These are phyloP conservation scores for Fraxinus baroniana DNA, from an alignment of 305 asterid species.

Conservation along the genomic window DNA sequence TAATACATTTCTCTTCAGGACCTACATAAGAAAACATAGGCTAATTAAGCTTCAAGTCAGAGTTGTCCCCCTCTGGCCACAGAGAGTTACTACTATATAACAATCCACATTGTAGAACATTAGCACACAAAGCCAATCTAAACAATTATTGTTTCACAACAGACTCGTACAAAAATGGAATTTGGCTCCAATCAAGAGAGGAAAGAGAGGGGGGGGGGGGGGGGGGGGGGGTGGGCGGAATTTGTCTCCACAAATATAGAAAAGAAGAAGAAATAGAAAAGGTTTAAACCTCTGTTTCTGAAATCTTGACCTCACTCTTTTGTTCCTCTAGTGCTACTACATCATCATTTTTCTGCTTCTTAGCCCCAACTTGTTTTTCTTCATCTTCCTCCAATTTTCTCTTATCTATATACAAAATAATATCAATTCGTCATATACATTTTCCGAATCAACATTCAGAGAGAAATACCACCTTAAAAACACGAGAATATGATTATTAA, in stretches of 20 bases:
- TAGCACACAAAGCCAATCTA: background rate
- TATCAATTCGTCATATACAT: background rate
- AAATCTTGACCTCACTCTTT: constrained; percentile 43
- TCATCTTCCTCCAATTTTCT: constrained; percentile 60
- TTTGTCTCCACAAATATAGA: background rate
- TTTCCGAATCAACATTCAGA: background rate
- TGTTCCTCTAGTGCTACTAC: constrained; percentile 36
- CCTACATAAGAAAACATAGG: background rate
- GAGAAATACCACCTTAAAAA: background rate
- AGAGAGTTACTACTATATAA: background rate
- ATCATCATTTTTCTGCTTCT: constrained; percentile 53
- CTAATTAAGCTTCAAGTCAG: background rate
- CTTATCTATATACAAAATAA: constrained; percentile 41
- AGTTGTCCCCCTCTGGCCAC: background rate
- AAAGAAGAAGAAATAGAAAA: background rate
- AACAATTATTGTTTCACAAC: background rate
- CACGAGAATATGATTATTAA: background rate
- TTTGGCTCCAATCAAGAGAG: too few species aligned
- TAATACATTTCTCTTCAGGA: background rate
- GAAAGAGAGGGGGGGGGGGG: too few species aligned
- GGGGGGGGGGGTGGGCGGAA: too few species aligned
- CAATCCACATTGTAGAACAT: background rate
- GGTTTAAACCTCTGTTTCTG: constrained; percentile 49
- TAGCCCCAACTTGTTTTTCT: constrained; percentile 39
- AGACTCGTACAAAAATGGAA: too few species aligned